Evolutionary conservation across 768 basidiomycete species (phyloP), one percentile per base, ranked within the genome.

Genomic region (Phanerochaete sordida): DNA sequence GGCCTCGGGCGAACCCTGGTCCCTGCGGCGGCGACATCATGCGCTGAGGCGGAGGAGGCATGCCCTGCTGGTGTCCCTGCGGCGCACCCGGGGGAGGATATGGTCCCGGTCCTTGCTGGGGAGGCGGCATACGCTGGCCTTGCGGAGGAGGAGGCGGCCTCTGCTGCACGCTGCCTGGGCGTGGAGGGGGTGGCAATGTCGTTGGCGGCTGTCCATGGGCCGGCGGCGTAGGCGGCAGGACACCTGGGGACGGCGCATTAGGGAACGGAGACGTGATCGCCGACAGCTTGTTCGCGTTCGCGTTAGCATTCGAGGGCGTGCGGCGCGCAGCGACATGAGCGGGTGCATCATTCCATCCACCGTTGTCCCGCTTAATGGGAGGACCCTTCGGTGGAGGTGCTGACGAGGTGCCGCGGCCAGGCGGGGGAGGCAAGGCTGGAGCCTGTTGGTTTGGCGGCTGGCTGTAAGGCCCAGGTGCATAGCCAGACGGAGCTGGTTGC

Each of bases 311-410:
- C 23, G 80, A 78, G 1, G 88, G 84, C 0, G 77, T 76, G 26
- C 87, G 85, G 44, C 80, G 72, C 19, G 81, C 71, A 9, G 76
- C 69, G 16, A 76, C 64, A 13, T 84, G 63, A 6, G 77, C 69
- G 0, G 93, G 94, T 0, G 93, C 86, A 72, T 98, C 95, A 66
- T 98, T 98, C 94, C 95, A 98, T 0, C 93, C 93, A 16, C 87
- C 84, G 28, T 86, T 86, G 52, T 88, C 89, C 28, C 77, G 76
- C 61, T 78, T 78, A 52, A 65, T 66, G 21, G 73, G 68, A 7
- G 71, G 73, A 45, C 86, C 84, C 30, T 85, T 86, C 3, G 85
- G 82, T 1, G 88, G 83, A 1, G 84, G 72, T 1, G 70, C 74
- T 33, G 53, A 54, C n/a, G 76, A 70, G 7, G 72, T 66, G 1